Base-by-base conservation (phyloP, 805 yeast genomes). In the Teunomyces atbi region DNA sequence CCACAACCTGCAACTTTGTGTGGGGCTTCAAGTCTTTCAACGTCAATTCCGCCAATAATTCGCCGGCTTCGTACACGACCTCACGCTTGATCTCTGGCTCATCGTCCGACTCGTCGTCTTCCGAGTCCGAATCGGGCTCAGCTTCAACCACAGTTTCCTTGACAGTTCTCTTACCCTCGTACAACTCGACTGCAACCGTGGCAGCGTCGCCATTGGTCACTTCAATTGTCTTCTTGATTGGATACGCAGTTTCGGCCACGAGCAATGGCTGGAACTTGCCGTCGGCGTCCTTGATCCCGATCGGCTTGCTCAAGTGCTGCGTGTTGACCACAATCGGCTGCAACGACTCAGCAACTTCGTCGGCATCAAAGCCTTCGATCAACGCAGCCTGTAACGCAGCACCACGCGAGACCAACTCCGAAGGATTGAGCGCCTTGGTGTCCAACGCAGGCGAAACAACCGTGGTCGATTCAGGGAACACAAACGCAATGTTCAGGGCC, bases 301-400 rank as follows among this genome's bases (percentile, higher is more conserved):
- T 82, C 42, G 97, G 85, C 63, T 85, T 83, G 54, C 79, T 66
- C 52, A 90, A 69, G 66, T 94, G 98, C 64, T 89, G 92, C 51
- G 96, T 91, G 76, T 86, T 86, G 57, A 89, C 76, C 50, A 91
- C 87, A 49, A 87, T 81, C 26, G 95, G 94, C 68, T 87, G 86
- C 57, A 83, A 73, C 47, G 94, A 84, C 71, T 89, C 96, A 41
- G 77, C 73, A 58, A 84, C 74, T 69, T 89, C 94, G 52, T 87
- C 96, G 44, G 80, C 89, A 61, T 85, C 94, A 59, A 89, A 95
- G 48, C 82, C 74, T 60, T 86, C 92, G 52, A 86, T 74, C 59
- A 92, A 76, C 32, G 96, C 82, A 43, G 97, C 99, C 78, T 94
- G 98, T 65, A 92, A 79, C 52, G 98, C 97, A 48, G 97, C 95